Evolutionary conservation across 176 grass and related monocot genomes (phyloP), one percentile per base, ranked within the genome.

Genomic region (Ananas comosus): DNA sequence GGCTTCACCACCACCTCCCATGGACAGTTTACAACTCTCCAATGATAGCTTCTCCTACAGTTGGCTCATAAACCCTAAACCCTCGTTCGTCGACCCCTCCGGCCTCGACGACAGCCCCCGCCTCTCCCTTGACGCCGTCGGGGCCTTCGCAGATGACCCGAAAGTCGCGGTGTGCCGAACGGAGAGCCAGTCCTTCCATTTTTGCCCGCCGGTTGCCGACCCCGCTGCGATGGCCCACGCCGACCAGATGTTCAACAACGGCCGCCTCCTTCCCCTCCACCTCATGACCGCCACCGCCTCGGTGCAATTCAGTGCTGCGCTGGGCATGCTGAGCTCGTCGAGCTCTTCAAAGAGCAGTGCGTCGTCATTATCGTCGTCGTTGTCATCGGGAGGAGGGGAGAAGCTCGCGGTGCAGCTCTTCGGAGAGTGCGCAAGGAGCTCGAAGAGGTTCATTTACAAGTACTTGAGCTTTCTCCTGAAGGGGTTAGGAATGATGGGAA

Each of bases 41-140:
- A 70, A 71, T 63, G 88, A 80, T 48, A 91, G 74, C 80, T 84
- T 87, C 68, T 87, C 74, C 49, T 64, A 76, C 21, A 79, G 77
- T 68, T 91, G 88, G 88, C 70, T 76, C 21, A 67, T 73, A 12
- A 72, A 57, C 77, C 69, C 49, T 14, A 76, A 76, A 3, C 16
- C 25, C 9, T 28, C 57, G 1, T 27, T 28, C 47, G 2, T 49
- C 25, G 56, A 57, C 27, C 24, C 23, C 51, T 9, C 12, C 12
- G 19, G 50, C 51, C 12, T 13, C 12, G 19, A 53, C 47, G 48
- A 68, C 12, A 22, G 51, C 70, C 50, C 77, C 49, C 53, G 48
- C 51, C 17, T 47, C 63, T 10, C 14, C 13, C 23, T 47, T 9
- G 65, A 54, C 52, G 54, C 59, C 25, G 24, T 28, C 70, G 21